Base-by-base conservation (phyloP, 352 stramenopile species). In the Phytophthora rubi region DNA sequence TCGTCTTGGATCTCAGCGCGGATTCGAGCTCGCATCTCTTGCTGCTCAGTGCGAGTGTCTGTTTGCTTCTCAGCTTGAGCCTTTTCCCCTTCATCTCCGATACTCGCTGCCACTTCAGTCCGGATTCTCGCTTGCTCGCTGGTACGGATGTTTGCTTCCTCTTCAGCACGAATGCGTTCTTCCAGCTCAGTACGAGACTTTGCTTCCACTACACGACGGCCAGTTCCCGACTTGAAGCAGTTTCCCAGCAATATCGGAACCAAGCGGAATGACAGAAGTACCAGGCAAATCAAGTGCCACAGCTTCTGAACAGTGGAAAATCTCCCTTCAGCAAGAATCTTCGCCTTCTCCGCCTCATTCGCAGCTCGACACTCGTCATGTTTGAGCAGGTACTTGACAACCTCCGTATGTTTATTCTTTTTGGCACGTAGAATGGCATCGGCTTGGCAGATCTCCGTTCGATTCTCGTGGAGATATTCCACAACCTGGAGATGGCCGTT, bases 401-500 rank as follows among this genome's bases (percentile, higher is more conserved):
- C 32, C 0, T 21, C 10, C 3, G 16, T 10, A 30, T 65, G 63
- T 6, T 48, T 56, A 23, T 65, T 65, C 32, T 45, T 51, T 56
- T 56, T 56, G 1, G 63, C 55, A 18, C 47, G 21, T 4, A 51
- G 6, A 60, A 65, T 39, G 5, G 63, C 55, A 7, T 70, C 48
- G 9, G 30, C 26, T 26, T 4, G n/a, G 21, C 63, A 70, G 0
- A 4, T 4, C 15, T 61, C 56, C 5, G 55, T 39, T 13, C 35
- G 56, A 44, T 65, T 65, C 32, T 39, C 39, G 13, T 65, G 55
- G n/a, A 70, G 63, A 65, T 52, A 70, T 2, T 70, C 23, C 15
- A 70, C 63, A 15, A 70, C 55, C 4, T 9, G 23, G n/a, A 60
- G 18, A 23, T 70, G 63, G 10, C 65, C 65, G 33, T 72, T 62